Percentiles rank a stretch among this genome's conserved stretches.
Evolutionary conservation across 169 alveolate species (phyloP).

Genomic region (Besnoitia besnoiti): DNA sequence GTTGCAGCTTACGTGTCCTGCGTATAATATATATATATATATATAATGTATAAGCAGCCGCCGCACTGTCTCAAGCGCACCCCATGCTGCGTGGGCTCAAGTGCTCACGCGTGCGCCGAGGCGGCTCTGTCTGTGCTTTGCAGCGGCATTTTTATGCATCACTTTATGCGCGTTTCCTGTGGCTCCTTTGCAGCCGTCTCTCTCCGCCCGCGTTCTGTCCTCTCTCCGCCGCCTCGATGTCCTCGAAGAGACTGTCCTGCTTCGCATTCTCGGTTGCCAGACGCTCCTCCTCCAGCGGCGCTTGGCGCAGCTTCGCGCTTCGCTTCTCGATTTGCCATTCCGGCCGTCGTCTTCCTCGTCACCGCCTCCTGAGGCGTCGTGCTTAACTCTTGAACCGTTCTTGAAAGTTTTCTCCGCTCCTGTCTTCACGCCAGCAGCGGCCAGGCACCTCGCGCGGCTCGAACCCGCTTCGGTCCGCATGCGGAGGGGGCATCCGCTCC

Average conservation of each 20-base stretch:
- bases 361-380: background rate
- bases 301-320: background rate
- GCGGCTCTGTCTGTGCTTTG: too few species aligned
- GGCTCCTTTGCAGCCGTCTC: background rate
- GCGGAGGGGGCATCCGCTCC: background rate
- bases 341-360: background rate
- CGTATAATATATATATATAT: too few species aligned
- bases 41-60: too few species aligned
- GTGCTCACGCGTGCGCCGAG: too few species aligned
- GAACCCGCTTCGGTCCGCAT: background rate
- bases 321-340: background rate
- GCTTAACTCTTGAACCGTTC: background rate
- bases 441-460: background rate
- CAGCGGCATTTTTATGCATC: too few species aligned
- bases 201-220: background rate
- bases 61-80: too few species aligned
- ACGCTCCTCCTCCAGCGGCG: background rate
- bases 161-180: background rate
- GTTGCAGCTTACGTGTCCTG: too few species aligned
- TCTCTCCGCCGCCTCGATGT: conserved; percentile 35
- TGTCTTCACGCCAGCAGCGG: conserved; percentile 22
- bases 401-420: background rate
- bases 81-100: too few species aligned
- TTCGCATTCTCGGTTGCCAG: background rate
- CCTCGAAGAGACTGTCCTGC: conserved; percentile 1